Conservation (phyloP, 163 green algal species). For the Prototheca wickerhamii region DNA sequence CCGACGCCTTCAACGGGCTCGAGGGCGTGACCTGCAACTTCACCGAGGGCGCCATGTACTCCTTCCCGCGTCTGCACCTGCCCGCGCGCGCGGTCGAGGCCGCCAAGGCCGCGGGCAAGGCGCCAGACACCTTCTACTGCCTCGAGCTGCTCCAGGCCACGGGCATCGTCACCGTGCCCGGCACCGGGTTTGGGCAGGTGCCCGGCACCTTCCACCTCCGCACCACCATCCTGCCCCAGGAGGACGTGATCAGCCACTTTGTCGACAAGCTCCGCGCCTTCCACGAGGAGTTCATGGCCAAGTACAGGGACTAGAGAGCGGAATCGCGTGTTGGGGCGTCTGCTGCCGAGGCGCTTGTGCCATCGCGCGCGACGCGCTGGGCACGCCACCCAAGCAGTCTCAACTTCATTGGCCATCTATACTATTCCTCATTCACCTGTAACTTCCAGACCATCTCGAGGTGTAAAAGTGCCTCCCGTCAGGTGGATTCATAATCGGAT, state of each 20-base stretch:
- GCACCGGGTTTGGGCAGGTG: slow-evolving; percentile 36
- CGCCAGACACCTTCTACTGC: slow-evolving; percentile 94
- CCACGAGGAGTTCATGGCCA: slow-evolving; percentile 22
- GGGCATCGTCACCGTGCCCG: slow-evolving; percentile 88
- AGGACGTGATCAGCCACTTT: slow-evolving; percentile 25
- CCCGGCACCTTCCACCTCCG: slow-evolving; percentile 36
- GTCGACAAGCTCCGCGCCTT: slow-evolving; percentile 20
- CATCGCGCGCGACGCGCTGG: no score
- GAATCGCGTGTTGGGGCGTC: neutral
- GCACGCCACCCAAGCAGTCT: no score
- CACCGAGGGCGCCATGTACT: slow-evolving; percentile 85
- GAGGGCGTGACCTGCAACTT: slow-evolving; percentile 86
- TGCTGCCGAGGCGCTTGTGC: neutral
- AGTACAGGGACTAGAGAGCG: slow-evolving; percentile 3
- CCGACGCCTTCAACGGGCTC: slow-evolving; percentile 84
- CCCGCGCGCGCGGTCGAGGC: slow-evolving; percentile 71
- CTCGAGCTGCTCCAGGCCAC: slow-evolving; percentile 80
- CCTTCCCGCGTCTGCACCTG: slow-evolving; percentile 75
- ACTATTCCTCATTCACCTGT: no score
- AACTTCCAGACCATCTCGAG: no score
- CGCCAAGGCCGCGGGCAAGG: slow-evolving; percentile 80
- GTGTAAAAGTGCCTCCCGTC: no score
- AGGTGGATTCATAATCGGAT: no score
- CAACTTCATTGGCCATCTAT: no score
- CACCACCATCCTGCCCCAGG: slow-evolving; percentile 36